These are phyloP conservation scores for Tetrastigma voinierianum DNA, from an alignment of 164 flowering plant genomes.

Conservation along the genomic window DNA sequence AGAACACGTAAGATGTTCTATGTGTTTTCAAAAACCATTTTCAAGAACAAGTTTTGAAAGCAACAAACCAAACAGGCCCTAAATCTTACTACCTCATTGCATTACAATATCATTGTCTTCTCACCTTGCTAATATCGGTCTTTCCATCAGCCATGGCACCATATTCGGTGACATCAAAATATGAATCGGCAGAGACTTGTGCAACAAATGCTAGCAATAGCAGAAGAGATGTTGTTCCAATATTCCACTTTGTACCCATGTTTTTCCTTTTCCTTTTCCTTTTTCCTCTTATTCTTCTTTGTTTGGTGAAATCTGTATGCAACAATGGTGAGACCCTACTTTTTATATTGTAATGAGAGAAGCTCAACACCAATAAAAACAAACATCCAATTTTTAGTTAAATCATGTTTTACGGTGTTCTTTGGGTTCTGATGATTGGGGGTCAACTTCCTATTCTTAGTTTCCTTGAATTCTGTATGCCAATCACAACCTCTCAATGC, in stretches of 20 bases:
- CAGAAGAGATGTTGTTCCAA: neutral
- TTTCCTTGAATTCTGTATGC: no score
- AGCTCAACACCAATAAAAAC: no score
- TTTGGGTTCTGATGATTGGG: no score
- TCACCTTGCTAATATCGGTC: neutral
- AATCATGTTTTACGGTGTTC: no score
- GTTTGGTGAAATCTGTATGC: neutral
- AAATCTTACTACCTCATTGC: neutral
- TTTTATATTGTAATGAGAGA: no score
- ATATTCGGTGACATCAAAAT: neutral
- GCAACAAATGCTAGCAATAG: neutral
- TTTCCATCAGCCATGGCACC: slow-evolving; percentile 8
- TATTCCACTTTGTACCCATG: neutral
- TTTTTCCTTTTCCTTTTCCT: neutral
- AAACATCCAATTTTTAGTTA: no score
- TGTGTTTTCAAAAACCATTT: neutral
- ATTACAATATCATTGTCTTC: neutral
- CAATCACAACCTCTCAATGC: no score
- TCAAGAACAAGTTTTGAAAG: no score
- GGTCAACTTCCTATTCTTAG: no score
- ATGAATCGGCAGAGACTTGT: neutral
- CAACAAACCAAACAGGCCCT: no score
- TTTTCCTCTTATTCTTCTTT: neutral
- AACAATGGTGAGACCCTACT: no score
- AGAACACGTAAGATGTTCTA: no score